Conservation (phyloP, 2,329 filamentous ascomycete species). For the Dothistroma pini region DNA sequence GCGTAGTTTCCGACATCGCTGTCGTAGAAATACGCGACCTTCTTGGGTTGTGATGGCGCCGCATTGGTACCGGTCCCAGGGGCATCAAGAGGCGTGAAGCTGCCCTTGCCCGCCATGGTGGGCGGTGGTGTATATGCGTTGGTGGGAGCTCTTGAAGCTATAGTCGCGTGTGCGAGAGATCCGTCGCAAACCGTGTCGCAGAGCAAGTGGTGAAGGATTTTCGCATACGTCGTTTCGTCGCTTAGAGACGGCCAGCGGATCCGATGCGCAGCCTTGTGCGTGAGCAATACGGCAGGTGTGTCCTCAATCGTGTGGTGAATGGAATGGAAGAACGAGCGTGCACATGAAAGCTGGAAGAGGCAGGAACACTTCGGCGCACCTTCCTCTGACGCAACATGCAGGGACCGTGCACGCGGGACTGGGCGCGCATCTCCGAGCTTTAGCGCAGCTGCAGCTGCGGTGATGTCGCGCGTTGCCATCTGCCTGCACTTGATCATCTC, state of each 20-base stretch:
- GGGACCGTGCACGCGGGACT: neutral
- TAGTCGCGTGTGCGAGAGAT: neutral
- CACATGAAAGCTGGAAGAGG: conserved; percentile 1
- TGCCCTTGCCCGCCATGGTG: conserved; percentile 45
- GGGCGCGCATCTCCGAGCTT: conserved; percentile 1
- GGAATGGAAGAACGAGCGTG: neutral
- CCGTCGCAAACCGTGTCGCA: neutral
- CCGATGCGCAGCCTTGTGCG: neutral
- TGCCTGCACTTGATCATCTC: conserved; percentile 10
- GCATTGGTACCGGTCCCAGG: conserved; percentile 48
- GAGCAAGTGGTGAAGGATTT: neutral
- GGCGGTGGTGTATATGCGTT: conserved; percentile 2
- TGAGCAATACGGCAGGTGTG: neutral
- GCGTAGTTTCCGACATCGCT: conserved; percentile 98
- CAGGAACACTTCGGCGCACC: conserved; percentile 3
- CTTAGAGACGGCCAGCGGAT: too few species aligned
- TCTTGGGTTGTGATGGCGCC: conserved; percentile 59
- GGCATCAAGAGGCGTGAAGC: conserved; percentile 50
- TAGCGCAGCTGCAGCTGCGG: neutral
- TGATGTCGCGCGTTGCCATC: conserved; percentile 18
- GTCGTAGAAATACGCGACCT: conserved; percentile 98
- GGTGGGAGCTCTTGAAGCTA: neutral
- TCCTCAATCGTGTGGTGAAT: neutral
- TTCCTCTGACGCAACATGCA: neutral
- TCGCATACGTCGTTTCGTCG: too few species aligned